phyloP scores from a whole-genome alignment of 2,329 filamentous ascomycete species.

The Fusarium anguioides region DNA sequence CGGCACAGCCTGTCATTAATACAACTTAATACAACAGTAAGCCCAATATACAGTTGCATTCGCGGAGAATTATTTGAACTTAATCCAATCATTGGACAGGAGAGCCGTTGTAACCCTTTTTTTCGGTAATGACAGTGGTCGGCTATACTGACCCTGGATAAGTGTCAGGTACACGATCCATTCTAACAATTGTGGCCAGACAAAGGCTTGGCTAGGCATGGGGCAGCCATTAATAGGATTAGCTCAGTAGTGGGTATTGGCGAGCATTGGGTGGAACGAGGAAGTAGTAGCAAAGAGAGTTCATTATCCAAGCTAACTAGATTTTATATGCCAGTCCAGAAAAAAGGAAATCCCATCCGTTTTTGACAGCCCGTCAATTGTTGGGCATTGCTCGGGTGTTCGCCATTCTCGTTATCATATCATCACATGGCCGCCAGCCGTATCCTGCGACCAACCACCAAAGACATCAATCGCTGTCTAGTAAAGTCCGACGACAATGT shows the following conservation, averaged over 20 bases:
- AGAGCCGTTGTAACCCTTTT: slow-evolving; percentile 12
- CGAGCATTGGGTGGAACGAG: neutral
- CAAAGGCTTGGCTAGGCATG: slow-evolving; percentile 19
- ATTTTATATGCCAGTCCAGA: slow-evolving; percentile 27
- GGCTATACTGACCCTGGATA: slow-evolving; percentile 17
- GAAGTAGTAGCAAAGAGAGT: slow-evolving; percentile 28
- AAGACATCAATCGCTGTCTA: slow-evolving; percentile 17
- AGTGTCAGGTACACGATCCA: slow-evolving; percentile 1
- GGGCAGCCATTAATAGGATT: neutral
- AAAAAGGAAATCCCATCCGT: slow-evolving; percentile 27
- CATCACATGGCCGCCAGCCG: slow-evolving; percentile 33
- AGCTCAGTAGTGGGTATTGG: neutral
- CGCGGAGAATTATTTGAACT: slow-evolving; percentile 17
- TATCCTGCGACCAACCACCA: slow-evolving; percentile 32
- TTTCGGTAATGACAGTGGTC: slow-evolving; percentile 1
- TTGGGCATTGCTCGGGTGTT: slow-evolving; percentile 29
- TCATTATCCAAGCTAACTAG: slow-evolving; percentile 34
- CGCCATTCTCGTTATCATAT: slow-evolving; percentile 39
- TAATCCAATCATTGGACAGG: slow-evolving; percentile 8
- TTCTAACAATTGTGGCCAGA: slow-evolving; percentile 23
- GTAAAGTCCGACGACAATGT: slow-evolving; percentile 62
- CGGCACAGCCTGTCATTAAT: slow-evolving; percentile 10
- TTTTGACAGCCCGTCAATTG: slow-evolving; percentile 35
- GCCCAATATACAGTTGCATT: neutral
- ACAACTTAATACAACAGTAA: neutral